Base-by-base conservation (phyloP, 2,329 filamentous ascomycete species). In the Epichloe uncinata region DNA sequence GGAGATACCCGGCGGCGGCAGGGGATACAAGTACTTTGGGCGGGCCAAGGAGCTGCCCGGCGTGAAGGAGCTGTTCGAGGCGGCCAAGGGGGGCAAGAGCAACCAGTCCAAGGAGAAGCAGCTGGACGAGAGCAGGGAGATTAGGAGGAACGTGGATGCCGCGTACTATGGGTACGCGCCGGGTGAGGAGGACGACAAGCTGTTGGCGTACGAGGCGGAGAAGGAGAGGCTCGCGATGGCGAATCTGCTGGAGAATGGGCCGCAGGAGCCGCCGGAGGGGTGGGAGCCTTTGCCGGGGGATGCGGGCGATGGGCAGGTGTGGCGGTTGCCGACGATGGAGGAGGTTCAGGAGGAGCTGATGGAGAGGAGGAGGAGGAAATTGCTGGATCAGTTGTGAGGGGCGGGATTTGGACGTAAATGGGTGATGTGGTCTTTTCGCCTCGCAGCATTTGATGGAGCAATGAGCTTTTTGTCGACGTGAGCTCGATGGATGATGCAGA, bases 281-380 rank as follows among this genome's bases (percentile, higher is more conserved):
- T 97, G 91, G 89, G 82, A 93, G 59, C 76, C 87, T 37, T 69
- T 98, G 58, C 93, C 93, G 0, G 93, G 18, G 0, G 89, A 96
- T 67, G 73, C 73, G 3, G 90, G 89, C 1, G 89, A 95, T 64
- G 91, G 91, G 0, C 72, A 82, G 37, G 77, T 73, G 44, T 96
- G 91, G 91, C 79, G 79, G 54, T 66, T 97, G 60, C 93, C 93
- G 8, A 90, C 85, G 5, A 69, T 88, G 50, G 88, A 95, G 18
- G 87, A 97, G 64, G 91, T 97, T n/a, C 88, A 95, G 67, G 81
- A 90, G 62, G 93, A 97, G 67, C 70, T 98, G 58, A 77, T 98
- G 49, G 89, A 96, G 57, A 77, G 91, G 68, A 79, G 90, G 67
- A 81, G 87, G 64, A 78, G 83, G 67, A 87, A 84, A 65, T 70